A percentile compares a stretch with the other conserved stretches of the same genome.
Conservation (phyloP, 768 basidiomycete species). For the Phlebiopsis flavidoalba region DNA sequence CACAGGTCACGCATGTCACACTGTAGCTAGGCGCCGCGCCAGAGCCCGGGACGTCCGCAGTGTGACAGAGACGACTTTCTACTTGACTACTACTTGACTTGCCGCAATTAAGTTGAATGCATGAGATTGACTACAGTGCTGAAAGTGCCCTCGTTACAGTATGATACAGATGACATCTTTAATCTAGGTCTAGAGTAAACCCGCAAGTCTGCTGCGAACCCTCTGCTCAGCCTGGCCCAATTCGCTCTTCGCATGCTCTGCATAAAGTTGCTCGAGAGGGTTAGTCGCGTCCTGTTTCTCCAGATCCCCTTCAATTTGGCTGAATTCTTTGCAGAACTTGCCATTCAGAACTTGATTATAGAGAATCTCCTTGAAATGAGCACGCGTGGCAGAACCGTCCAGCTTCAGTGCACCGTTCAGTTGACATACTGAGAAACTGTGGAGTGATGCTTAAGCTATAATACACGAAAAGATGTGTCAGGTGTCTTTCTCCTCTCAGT, state of each 20-base stretch:
- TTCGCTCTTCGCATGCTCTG: conserved; percentile 43
- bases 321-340: conserved; percentile 52
- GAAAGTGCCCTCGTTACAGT: background rate
- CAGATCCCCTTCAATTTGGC: conserved; percentile 48
- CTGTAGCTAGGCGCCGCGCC: background rate
- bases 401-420: conserved; percentile 52
- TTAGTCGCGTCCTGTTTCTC: conserved; percentile 51
- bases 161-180: background rate
- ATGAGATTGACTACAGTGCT: background rate
- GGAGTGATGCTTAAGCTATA: conserved; percentile 56
- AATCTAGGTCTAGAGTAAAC: conserved; percentile 25
- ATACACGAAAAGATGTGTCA: background rate
- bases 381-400: conserved; percentile 42
- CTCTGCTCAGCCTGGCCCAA: conserved; percentile 56
- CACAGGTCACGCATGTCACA: background rate
- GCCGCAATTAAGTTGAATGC: background rate
- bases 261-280: conserved; percentile 51
- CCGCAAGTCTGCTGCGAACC: conserved; percentile 45
- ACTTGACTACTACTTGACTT: no score
- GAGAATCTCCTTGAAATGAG: conserved; percentile 55
- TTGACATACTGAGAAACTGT: conserved; percentile 57
- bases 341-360: conserved; percentile 58
- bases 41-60: background rate
- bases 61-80: no score
- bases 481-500: background rate